A percentile compares a stretch with the other conserved stretches of the same genome.
phyloP scores from a whole-genome alignment of 345 rosid species.

The Microcos paniculata region DNA sequence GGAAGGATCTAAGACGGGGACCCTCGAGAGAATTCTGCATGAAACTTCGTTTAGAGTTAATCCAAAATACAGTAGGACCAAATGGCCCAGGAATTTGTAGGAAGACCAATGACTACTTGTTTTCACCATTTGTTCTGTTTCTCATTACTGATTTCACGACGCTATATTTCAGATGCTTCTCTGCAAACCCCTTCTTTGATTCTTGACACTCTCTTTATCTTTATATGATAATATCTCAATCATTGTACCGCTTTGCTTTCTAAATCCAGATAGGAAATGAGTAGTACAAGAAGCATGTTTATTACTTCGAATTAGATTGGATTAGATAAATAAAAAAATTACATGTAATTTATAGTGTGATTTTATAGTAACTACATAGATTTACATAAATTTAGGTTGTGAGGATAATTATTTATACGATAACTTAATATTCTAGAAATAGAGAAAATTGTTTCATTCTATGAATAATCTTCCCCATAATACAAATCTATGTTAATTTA shows the following conservation, averaged over 20 bases:
- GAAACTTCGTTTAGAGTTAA: constrained; percentile 32
- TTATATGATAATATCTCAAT: not conserved
- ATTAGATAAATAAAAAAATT: too few species aligned
- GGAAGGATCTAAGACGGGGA: not conserved
- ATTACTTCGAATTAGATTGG: too few species aligned
- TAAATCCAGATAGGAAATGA: not conserved
- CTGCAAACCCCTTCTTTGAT: too few species aligned
- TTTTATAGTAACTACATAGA: too few species aligned
- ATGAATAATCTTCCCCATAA: too few species aligned
- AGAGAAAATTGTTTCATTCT: too few species aligned
- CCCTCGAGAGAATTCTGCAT: not conserved
- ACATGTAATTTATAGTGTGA: too few species aligned
- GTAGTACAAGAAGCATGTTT: too few species aligned
- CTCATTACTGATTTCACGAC: not conserved
- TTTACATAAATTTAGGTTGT: too few species aligned
- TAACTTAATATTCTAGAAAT: too few species aligned
- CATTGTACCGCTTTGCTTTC: not conserved
- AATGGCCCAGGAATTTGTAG: not conserved
- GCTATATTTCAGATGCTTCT: not conserved
- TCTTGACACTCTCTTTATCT: not conserved
- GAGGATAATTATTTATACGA: too few species aligned
- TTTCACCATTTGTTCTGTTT: not conserved
- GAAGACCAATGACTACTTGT: not conserved
- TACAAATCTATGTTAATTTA: too few species aligned
- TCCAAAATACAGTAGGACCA: constrained; percentile 20